phyloP scores from a whole-genome alignment of 1,284 basidiomycete species.

The Malassezia arunalokei region DNA sequence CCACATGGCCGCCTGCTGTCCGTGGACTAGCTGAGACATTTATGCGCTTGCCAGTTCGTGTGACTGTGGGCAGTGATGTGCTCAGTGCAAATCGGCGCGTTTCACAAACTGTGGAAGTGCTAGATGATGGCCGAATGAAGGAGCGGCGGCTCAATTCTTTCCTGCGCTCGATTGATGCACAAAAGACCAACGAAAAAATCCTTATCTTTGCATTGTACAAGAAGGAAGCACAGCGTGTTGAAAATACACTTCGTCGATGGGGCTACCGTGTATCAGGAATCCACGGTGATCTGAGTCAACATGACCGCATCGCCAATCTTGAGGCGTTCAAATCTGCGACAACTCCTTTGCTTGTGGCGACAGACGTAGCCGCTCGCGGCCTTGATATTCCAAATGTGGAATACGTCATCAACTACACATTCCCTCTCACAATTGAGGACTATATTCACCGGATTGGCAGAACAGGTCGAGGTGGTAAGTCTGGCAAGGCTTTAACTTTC shows the following conservation, averaged over 20 bases:
- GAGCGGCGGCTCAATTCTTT: slow-evolving; percentile 54
- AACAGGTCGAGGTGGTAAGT: slow-evolving; percentile 82
- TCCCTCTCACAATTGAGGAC: slow-evolving; percentile 66
- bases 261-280: slow-evolving; percentile 78
- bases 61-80: slow-evolving; percentile 91
- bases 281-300: slow-evolving; percentile 85
- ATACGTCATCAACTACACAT: slow-evolving; percentile 63
- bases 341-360: slow-evolving; percentile 79
- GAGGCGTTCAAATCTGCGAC: slow-evolving; percentile 78
- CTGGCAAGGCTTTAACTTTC: slow-evolving; percentile 87
- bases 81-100: slow-evolving; percentile 86
- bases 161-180: slow-evolving; percentile 37
- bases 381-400: slow-evolving; percentile 94
- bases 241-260: slow-evolving; percentile 62
- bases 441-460: slow-evolving; percentile 96
- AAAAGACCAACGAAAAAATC: slow-evolving; percentile 56
- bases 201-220: slow-evolving; percentile 96
- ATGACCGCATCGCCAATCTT: slow-evolving; percentile 70
- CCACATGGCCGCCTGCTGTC: slow-evolving; percentile 96
- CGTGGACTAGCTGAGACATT: slow-evolving; percentile 82
- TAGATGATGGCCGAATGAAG: slow-evolving; percentile 74
- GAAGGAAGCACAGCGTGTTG: slow-evolving; percentile 69
- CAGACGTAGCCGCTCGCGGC: slow-evolving; percentile 91
- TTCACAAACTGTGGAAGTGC: slow-evolving; percentile 66
- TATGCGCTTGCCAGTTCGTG: slow-evolving; percentile 69